phyloP scores from a whole-genome alignment of 2,329 filamentous ascomycete species.

The Diaporthe batatas region DNA sequence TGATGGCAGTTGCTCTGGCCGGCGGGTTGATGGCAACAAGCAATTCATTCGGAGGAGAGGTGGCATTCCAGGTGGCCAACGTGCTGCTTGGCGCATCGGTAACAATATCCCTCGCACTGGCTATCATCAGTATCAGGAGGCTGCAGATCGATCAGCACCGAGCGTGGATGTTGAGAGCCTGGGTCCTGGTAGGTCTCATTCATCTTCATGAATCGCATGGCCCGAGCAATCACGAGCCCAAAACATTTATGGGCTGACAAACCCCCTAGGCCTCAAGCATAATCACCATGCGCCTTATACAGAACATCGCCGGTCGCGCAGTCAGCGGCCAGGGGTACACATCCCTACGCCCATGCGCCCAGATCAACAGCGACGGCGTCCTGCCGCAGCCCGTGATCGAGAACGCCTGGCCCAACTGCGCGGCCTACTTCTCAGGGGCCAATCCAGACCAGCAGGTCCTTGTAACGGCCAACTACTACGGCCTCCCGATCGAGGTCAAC shows the following conservation, averaged over 20 bases:
- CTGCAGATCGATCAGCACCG: conserved; percentile 74
- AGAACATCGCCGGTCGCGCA: conserved; percentile 57
- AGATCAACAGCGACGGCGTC: conserved; percentile 58
- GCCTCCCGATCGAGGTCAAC: conserved; percentile 51
- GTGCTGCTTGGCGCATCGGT: conserved; percentile 61
- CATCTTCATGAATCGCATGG: no score
- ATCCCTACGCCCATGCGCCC: conserved; percentile 57
- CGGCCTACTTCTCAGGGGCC: conserved; percentile 52
- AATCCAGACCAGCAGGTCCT: conserved; percentile 47
- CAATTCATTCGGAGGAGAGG: conserved; percentile 65
- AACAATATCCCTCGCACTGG: conserved; percentile 57
- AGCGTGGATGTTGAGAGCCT: conserved; percentile 73
- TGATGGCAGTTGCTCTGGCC: conserved; percentile 60
- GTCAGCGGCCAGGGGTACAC: conserved; percentile 51
- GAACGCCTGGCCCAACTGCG: conserved; percentile 60
- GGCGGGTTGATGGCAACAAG: conserved; percentile 67
- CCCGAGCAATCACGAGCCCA: no score
- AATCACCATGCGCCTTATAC: conserved; percentile 64
- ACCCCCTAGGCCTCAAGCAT: conserved; percentile 59
- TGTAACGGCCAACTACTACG: conserved; percentile 52
- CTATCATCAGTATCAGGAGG: conserved; percentile 69
- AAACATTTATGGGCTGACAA: not conserved
- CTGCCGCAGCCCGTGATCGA: conserved; percentile 48
- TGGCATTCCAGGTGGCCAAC: conserved; percentile 62
- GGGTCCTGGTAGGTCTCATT: conserved; percentile 57